These are phyloP conservation scores for Kwoniella bestiolae DNA, from an alignment of 768 basidiomycete genomes.

Conservation along the genomic window DNA sequence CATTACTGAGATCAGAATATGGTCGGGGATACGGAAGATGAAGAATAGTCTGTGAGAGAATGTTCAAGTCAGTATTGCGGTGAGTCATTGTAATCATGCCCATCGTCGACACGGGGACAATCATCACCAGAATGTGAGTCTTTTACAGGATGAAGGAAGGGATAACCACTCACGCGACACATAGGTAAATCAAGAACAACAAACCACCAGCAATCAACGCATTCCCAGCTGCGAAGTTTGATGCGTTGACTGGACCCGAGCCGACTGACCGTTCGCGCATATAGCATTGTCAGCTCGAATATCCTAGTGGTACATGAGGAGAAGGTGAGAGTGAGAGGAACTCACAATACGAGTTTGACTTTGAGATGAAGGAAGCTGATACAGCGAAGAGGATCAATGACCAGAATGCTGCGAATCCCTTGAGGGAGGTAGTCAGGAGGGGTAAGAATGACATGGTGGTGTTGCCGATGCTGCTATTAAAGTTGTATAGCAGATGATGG, in stretches of 20 bases:
- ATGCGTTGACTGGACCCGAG: slow-evolving; percentile 14
- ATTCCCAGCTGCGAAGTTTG: slow-evolving; percentile 37
- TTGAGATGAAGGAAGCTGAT: slow-evolving; percentile 31
- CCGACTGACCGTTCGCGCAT: slow-evolving; percentile 15
- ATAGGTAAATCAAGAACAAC: slow-evolving; percentile 33
- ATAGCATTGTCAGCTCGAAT: neutral
- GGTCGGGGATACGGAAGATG: slow-evolving; percentile 47
- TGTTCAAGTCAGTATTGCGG: neutral
- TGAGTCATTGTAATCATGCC: neutral
- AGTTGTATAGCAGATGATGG: neutral
- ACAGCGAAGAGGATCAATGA: slow-evolving; percentile 40
- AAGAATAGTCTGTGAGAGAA: slow-evolving; percentile 24
- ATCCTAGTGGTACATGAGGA: neutral
- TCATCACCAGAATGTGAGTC: neutral
- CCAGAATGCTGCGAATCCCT: slow-evolving; percentile 45
- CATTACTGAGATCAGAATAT: slow-evolving; percentile 78
- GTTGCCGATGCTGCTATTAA: neutral
- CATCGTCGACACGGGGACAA: neutral
- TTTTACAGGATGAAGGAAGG: neutral
- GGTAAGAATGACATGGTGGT: slow-evolving; percentile 27
- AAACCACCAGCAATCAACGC: slow-evolving; percentile 41
- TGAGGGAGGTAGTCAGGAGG: slow-evolving; percentile 30
- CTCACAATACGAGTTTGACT: slow-evolving; percentile 12
- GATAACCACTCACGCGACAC: slow-evolving; percentile 26
- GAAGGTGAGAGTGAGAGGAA: neutral